Conservation (phyloP, 129 eudicot genomes). For the Sambucus nigra region DNA sequence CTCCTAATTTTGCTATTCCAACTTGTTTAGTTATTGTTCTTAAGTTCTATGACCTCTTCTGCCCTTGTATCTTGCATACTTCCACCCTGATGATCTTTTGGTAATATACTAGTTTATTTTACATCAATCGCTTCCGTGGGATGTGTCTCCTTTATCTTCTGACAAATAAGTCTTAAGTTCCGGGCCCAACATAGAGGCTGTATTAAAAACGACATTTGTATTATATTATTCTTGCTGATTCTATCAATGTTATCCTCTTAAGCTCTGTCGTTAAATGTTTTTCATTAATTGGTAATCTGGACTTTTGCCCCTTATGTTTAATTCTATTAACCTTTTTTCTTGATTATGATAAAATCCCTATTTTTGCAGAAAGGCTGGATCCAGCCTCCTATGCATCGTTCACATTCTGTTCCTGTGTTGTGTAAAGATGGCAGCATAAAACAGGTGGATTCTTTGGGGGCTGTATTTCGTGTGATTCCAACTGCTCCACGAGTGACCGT, state of each 20-base stretch:
- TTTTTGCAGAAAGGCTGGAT: constrained; percentile 46
- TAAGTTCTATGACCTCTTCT: too few species aligned
- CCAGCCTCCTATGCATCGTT: constrained; percentile 50
- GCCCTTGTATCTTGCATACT: too few species aligned
- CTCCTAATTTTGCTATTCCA: too few species aligned
- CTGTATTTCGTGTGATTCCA: constrained; percentile 62
- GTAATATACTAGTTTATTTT: too few species aligned
- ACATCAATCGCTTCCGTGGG: too few species aligned
- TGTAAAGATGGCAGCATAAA: constrained; percentile 51
- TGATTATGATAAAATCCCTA: not conserved
- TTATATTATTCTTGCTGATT: not conserved
- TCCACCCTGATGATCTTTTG: too few species aligned
- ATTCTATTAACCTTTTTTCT: constrained; percentile 7
- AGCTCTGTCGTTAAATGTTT: not conserved
- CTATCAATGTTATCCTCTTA: not conserved
- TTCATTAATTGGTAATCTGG: not conserved
- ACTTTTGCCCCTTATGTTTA: not conserved
- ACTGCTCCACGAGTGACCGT: constrained; percentile 47
- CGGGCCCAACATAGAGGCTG: too few species aligned
- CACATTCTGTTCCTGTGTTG: constrained; percentile 74
- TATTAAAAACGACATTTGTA: not conserved
- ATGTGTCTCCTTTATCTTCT: too few species aligned
- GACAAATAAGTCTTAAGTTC: too few species aligned
- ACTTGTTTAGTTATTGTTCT: too few species aligned
- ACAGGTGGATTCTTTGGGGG: constrained; percentile 48